Base-by-base conservation (phyloP, 192 early-diverging fungal species). In the Backusella circina region DNA sequence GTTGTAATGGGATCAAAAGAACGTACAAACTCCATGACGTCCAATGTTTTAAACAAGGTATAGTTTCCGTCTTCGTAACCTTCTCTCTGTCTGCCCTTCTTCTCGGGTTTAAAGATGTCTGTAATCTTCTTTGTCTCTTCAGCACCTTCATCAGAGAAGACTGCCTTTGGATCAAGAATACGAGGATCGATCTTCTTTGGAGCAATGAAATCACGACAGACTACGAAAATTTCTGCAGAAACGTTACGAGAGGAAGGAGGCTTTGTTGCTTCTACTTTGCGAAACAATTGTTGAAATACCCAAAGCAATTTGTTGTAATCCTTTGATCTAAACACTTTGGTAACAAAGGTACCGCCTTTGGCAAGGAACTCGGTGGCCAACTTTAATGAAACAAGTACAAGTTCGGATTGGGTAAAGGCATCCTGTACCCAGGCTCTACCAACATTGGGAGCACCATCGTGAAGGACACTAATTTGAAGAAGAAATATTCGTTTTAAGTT, bases 241-340 rank as follows among this genome's bases (percentile, higher is more conserved):
- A 99, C 98, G 68, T 95, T 96, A 86, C 98, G 90, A 38, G 98
- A 99, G 39, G 95, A 95, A 65, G 95, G 92, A 35, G 98, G 98
- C 82, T 99, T 99, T 33, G 98, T 99, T 1, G 98, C 98, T 84
- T 99, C 97, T 72, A 99, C 98, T 72, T 92, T 95, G 57, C 86
- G 84, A 85, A 99, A 99, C 41, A 99, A 82, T 84, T 98, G 96
- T 79, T 98, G 95, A 76, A 99, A 97, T 32, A 98, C 96, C 97
- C 97, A 99, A 71, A 99, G 90, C 39, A 99, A 86, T 75, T 96
- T 97, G 88, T 98, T 98, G 90, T 99, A 99, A 90, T 99, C 98
- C 86, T 97, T 96, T 75, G 96, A 98, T 72, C 98, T 88, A 86
- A 99, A 99, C 32, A 99, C 92, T 86, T 99, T 99, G 80, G 97